Conservation (phyloP, 2,329 filamentous ascomycete genomes). For the Cladophialophora chaetospira region DNA sequence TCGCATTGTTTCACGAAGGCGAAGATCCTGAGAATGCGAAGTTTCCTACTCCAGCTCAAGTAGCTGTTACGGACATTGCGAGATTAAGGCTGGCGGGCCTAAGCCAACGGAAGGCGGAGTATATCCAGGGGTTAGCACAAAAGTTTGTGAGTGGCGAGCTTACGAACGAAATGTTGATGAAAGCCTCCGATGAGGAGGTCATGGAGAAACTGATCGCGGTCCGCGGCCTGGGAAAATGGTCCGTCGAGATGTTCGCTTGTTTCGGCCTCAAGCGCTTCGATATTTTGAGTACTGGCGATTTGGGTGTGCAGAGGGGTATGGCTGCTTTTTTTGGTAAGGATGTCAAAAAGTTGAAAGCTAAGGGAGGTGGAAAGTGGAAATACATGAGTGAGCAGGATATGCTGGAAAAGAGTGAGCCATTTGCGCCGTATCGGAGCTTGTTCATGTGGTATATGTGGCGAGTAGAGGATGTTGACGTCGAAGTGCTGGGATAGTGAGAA, state of each 20-base stretch:
- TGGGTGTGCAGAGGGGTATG: slow-evolving; percentile 93
- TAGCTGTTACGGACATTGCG: slow-evolving; percentile 64
- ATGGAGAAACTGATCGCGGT: slow-evolving; percentile 81
- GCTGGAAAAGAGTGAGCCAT: slow-evolving; percentile 76
- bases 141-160: slow-evolving; percentile 78
- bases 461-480: slow-evolving; percentile 71
- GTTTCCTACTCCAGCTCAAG: slow-evolving; percentile 77
- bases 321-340: slow-evolving; percentile 82
- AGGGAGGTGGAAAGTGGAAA: slow-evolving; percentile 88
- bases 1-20: slow-evolving; percentile 65
- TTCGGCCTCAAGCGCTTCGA: slow-evolving; percentile 94
- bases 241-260: slow-evolving; percentile 96
- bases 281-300: slow-evolving; percentile 86
- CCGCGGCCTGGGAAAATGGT: slow-evolving; percentile 84
- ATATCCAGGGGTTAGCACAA: slow-evolving; percentile 79
- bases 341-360: slow-evolving; percentile 77
- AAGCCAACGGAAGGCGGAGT: slow-evolving; percentile 93
- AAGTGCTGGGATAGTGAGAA: slow-evolving; percentile 22
- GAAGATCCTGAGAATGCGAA: slow-evolving; percentile 33
- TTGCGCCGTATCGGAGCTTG: slow-evolving; percentile 82
- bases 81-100: slow-evolving; percentile 80
- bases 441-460: slow-evolving; percentile 99
- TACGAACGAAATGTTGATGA: slow-evolving; percentile 71
- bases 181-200: slow-evolving; percentile 82
- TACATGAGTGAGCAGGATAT: slow-evolving; percentile 96